Evolutionary conservation across 2,329 filamentous ascomycete genomes (phyloP), one percentile per base, ranked within the genome.

Genomic region (Acrodontium crateriforme): DNA sequence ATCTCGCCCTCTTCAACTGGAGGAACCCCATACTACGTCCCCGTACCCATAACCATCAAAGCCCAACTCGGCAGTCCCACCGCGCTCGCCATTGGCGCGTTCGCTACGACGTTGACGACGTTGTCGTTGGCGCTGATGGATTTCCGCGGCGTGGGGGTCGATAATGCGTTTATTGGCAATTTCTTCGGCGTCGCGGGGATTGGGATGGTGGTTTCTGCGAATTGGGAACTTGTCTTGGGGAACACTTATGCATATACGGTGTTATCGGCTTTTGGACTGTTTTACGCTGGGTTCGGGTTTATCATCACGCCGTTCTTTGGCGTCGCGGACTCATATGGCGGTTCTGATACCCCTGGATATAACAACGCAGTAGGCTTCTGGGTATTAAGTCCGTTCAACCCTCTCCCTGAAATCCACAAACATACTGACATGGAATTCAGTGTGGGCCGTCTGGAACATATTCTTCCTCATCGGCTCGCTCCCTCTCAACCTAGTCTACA

Each of bases 61-160:
- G 37, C 43, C 8, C 45, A 49, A 24, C 33, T 49, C 12, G 43
- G 45, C 14, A 42, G 37, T 33, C 44, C 44, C 57, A 63, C 62
- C 7, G 60, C 62, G 0, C 45, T 69, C 1, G 61, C 61, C 0
- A 60, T 69, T 17, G 65, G 64, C 1, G 65, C 60, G 3, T 70
- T 71, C 36, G 58, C 62, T 0, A 69, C 64, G 2, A 70, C 67
- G 0, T 39, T 71, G 10, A 68, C 63, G 0, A 69, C 65, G 0
- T 47, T 71, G 1, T 67, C 64, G 0, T 46, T 69, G 1, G 58
- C 58, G n/a, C 43, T 70, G 26, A 69, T 70, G 64, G 65, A 65
- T 41, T 69, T 57, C 52, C 54, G 67, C 19, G 63, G 62, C 6
- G 56, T 71, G 1, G 59, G 56, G 0, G 60, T 54, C 2, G 58